phyloP scores from a whole-genome alignment of 108 stramenopile genomes.

The Stephanodiscus triporus region DNA sequence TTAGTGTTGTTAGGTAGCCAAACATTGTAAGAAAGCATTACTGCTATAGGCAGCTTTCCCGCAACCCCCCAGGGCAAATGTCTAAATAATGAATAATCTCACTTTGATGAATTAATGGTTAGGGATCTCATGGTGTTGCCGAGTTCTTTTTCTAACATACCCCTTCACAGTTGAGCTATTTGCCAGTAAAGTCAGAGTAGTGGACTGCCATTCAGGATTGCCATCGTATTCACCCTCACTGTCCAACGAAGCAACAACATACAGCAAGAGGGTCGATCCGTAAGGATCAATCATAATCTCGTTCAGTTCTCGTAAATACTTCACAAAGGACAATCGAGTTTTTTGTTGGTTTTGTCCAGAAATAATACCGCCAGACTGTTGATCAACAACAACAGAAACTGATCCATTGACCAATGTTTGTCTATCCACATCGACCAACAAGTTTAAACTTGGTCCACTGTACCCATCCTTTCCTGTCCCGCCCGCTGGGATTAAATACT shows the following conservation, averaged over 20 bases:
- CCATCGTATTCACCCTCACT: constrained; percentile 25
- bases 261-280: constrained; percentile 38
- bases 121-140: constrained; percentile 1
- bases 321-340: constrained; percentile 26
- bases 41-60: too few relatives aligned
- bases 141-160: constrained; percentile 8
- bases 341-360: neutral
- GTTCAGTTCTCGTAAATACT: constrained; percentile 35
- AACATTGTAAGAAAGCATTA: too few relatives aligned
- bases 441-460: constrained; percentile 25
- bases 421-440: constrained; percentile 8
- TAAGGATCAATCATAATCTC: constrained; percentile 41
- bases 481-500: constrained; percentile 45
- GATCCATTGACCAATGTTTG: constrained; percentile 42
- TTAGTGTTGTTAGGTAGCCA: too few relatives aligned
- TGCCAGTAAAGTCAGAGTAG: constrained; percentile 14
- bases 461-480: constrained; percentile 20
- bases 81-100: too few relatives aligned
- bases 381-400: neutral
- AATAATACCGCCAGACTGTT: neutral
- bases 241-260: constrained; percentile 38
- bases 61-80: too few relatives aligned
- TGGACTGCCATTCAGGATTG: constrained; percentile 39
- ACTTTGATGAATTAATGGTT: neutral
- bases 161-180: neutral